phyloP scores from a whole-genome alignment of 192 early-diverging fungal species.

The Podila epicladia region DNA sequence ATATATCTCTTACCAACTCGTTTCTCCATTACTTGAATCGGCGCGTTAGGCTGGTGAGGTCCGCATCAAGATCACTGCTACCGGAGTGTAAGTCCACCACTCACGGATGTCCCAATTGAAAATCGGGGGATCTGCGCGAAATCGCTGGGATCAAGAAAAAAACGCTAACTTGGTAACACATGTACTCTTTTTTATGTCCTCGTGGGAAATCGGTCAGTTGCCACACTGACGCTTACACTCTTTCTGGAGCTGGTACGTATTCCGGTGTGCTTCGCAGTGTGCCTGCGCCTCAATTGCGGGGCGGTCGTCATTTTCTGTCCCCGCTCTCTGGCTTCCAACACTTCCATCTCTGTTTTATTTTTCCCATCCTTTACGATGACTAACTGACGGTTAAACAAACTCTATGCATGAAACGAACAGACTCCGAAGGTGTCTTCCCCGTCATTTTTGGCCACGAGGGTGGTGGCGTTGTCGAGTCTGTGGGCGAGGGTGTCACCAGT shows the following conservation, averaged over 20 bases:
- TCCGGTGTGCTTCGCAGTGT: background rate
- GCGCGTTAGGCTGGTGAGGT: conserved; percentile 79
- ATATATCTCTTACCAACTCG: background rate
- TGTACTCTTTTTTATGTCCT: too few relatives aligned
- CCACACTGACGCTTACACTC: conserved; percentile 97
- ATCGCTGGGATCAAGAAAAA: background rate
- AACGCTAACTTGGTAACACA: background rate
- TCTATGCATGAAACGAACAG: conserved; percentile 28
- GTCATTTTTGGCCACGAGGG: conserved; percentile 97
- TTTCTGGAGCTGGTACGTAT: conserved; percentile 74
- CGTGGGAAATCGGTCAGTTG: conserved; percentile 54
- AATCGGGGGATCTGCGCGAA: background rate
- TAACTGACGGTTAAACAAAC: background rate
- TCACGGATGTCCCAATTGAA: background rate
- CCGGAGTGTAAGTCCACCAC: conserved; percentile 72
- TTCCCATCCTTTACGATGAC: background rate
- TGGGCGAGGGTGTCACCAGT: conserved; percentile 94
- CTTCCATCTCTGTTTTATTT: background rate
- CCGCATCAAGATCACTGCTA: conserved; percentile 90
- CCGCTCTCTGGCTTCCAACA: background rate
- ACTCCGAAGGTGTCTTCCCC: conserved; percentile 84
- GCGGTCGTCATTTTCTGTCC: background rate
- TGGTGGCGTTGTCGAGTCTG: conserved; percentile 93
- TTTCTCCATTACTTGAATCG: background rate
- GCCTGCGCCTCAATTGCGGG: background rate